Evolutionary conservation across 192 early-diverging fungal species (phyloP).

Genomic region (Rhizoclosmatium globosum): DNA sequence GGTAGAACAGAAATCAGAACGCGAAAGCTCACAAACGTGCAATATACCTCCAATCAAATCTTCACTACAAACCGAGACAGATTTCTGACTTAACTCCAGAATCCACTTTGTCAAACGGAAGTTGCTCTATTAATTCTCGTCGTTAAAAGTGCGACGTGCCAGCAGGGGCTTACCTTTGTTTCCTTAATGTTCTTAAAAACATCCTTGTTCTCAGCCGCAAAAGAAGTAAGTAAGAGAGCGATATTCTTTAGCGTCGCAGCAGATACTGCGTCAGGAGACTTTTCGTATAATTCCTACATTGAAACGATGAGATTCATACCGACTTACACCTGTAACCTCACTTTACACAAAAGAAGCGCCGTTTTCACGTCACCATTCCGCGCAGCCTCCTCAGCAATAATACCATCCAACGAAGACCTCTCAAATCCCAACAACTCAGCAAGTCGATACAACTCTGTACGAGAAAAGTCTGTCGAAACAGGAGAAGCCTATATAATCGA

Average conservation of each 20-base stretch:
- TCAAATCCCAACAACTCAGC: constrained; percentile 57
- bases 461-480: constrained; percentile 29
- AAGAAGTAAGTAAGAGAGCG: constrained; percentile 43
- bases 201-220: constrained; percentile 43
- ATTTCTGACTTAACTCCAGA: constrained; percentile 47
- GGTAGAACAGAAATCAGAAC: constrained; percentile 10
- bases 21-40: background rate
- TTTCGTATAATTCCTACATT: constrained; percentile 51
- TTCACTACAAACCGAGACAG: constrained; percentile 41
- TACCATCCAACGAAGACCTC: constrained; percentile 47
- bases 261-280: constrained; percentile 44
- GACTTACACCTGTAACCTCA: background rate
- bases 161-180: background rate
- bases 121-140: constrained; percentile 6
- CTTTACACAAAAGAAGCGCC: constrained; percentile 54
- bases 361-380: constrained; percentile 61
- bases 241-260: constrained; percentile 44
- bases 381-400: constrained; percentile 69
- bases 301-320: background rate
- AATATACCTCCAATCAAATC: constrained; percentile 39
- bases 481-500: too few species aligned
- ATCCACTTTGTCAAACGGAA: constrained; percentile 51
- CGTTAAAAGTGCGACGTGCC: background rate
- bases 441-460: constrained; percentile 44
- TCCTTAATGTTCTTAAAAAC: constrained; percentile 47